Percentiles rank a stretch among this genome's conserved stretches.
These are phyloP conservation scores for Casaregolazyma suthepensis DNA, from an alignment of 1,139 yeast genomes.

Conservation along the genomic window DNA sequence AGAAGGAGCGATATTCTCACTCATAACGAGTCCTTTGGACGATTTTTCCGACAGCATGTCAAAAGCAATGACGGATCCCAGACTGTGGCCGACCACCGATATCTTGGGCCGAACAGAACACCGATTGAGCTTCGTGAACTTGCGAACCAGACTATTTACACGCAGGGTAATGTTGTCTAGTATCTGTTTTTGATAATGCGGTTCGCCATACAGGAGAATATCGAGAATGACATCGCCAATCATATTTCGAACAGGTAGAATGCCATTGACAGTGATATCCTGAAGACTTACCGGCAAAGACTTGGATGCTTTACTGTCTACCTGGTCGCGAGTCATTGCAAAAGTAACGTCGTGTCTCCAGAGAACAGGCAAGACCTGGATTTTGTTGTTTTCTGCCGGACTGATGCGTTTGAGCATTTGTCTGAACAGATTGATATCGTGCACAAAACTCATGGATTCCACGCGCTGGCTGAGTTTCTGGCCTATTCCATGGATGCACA, in stretches of 20 bases:
- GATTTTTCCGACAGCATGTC: constrained; percentile 53
- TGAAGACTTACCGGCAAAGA: constrained; percentile 48
- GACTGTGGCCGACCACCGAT: constrained; percentile 79
- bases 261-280: constrained; percentile 70
- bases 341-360: constrained; percentile 30
- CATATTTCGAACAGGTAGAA: constrained; percentile 64
- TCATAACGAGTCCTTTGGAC: constrained; percentile 10
- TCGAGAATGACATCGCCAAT: constrained; percentile 84
- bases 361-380: constrained; percentile 48
- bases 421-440: constrained; percentile 67
- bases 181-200: constrained; percentile 55
- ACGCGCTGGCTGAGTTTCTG: constrained; percentile 70
- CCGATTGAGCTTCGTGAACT: constrained; percentile 59
- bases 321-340: constrained; percentile 18
- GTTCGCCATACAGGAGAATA: constrained; percentile 74
- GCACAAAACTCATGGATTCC: constrained; percentile 77
- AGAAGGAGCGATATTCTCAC: constrained; percentile 20
- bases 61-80: constrained; percentile 77
- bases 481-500: constrained; percentile 89
- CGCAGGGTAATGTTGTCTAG: constrained; percentile 53
- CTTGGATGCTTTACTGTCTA: constrained; percentile 10
- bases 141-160: constrained; percentile 53
- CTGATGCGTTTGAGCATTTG: constrained; percentile 44
- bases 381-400: constrained; percentile 36
- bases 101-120: constrained; percentile 61